Base-by-base conservation (phyloP, 768 basidiomycete species). In the Russula foetens region DNA sequence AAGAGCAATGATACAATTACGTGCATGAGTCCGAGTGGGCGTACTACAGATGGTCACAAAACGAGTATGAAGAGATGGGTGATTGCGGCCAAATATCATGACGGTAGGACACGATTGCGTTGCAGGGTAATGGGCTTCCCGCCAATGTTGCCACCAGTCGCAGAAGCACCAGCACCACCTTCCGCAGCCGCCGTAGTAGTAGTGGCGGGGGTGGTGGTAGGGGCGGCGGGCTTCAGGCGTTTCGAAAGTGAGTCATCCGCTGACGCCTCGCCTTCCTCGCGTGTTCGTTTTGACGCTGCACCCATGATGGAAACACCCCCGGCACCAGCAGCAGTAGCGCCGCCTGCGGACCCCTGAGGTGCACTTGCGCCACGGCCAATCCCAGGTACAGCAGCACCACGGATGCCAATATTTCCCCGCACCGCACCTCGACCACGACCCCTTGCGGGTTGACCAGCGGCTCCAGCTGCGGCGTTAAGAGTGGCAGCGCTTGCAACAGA, bases 81-180 rank as follows among this genome's bases (percentile, higher is more conserved):
- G 29, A 26, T 33, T n/a, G 44, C 28, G 35, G 46, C 11, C 38
- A 17, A 28, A 58, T 43, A 53, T 56, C 26, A 58, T 69, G 69
- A 55, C 62, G 79, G 54, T 69, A 77, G 56, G 21, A 59, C 64
- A 56, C 53, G 62, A 51, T 59, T 60, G 9, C 56, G 60, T 33
- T 60, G 67, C 35, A 63, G 41, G 4, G 59, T 56, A 24, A 66
- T 38, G 1, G 64, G 64, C 52, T 66, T 66, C 31, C 62, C 56
- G 15, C 62, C 54, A n/a, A 50, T n/a, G 28, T 51, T 58, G 23
- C 41, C 8, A 4, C 47, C 53, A 24, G 39, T 17, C 15, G 21
- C 28, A 4, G 21, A 41, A 24, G 33, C 56, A 14, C 44, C 48
- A 6, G 55, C 23, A 21, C 19, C 24, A 17, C 44, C 41, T 3